Evolutionary conservation across 2,329 filamentous ascomycete species (phyloP).

Genomic region (Colletotrichum orbiculare): DNA sequence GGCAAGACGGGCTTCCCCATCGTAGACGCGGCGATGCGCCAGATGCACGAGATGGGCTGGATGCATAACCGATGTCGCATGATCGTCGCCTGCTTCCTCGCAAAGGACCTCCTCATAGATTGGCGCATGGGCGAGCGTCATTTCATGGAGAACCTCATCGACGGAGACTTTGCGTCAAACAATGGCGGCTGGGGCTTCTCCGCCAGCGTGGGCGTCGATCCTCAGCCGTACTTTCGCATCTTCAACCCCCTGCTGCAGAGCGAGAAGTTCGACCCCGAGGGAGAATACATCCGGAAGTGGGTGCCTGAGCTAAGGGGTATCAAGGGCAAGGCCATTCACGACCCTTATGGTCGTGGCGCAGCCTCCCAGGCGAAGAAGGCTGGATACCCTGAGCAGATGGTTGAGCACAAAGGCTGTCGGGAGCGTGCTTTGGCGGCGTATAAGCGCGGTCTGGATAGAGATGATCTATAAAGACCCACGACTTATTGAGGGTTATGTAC

Average conservation of each 20-base stretch:
- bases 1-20: slow-evolving; percentile 85
- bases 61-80: slow-evolving; percentile 91
- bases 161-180: slow-evolving; percentile 84
- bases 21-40: slow-evolving; percentile 88
- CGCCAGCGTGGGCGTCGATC: slow-evolving; percentile 79
- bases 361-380: slow-evolving; percentile 68
- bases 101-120: slow-evolving; percentile 84
- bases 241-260: slow-evolving; percentile 89
- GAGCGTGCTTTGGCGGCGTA: slow-evolving; percentile 76
- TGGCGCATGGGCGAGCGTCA: slow-evolving; percentile 85
- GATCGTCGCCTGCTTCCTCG: slow-evolving; percentile 83
- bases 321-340: slow-evolving; percentile 78
- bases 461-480: slow-evolving; percentile 30
- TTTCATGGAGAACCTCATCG: slow-evolving; percentile 85
- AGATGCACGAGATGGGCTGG: slow-evolving; percentile 74
- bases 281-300: slow-evolving; percentile 86
- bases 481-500: no score
- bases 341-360: slow-evolving; percentile 78
- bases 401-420: slow-evolving; percentile 77
- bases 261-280: slow-evolving; percentile 84
- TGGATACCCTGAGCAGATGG: slow-evolving; percentile 80
- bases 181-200: slow-evolving; percentile 71
- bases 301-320: slow-evolving; percentile 77
- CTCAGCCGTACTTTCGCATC: slow-evolving; percentile 90
- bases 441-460: slow-evolving; percentile 67